Evolutionary conservation across 495 filamentous ascomycete species (phyloP).

Genomic region (Hypoxylon subgilvum): DNA sequence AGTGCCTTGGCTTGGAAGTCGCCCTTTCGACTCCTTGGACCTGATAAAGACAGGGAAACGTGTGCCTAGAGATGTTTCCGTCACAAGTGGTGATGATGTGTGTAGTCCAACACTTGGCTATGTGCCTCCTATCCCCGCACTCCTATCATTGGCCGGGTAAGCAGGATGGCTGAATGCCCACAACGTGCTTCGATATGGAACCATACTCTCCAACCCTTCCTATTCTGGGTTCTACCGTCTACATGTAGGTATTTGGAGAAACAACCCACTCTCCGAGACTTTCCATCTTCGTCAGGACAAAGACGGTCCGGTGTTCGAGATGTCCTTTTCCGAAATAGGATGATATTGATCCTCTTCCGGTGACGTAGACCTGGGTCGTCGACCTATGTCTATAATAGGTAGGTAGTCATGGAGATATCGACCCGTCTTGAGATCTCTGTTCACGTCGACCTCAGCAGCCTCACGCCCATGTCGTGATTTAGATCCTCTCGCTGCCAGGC

Average conservation of each 20-base stretch:
- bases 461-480: not conserved
- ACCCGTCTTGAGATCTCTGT: not conserved
- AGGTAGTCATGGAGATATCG: no score
- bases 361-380: constrained; percentile 6
- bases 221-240: constrained; percentile 21
- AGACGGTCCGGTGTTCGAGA: constrained; percentile 27
- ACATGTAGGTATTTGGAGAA: constrained; percentile 37
- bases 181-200: constrained; percentile 10
- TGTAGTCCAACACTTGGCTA: constrained; percentile 24
- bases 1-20: constrained; percentile 9
- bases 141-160: constrained; percentile 26
- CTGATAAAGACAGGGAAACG: constrained; percentile 8
- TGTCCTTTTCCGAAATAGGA: constrained; percentile 9
- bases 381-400: constrained; percentile 9
- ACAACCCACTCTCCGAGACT: constrained; percentile 15
- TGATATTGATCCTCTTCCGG: constrained; percentile 11
- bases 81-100: constrained; percentile 5
- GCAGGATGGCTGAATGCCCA: constrained; percentile 23
- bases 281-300: constrained; percentile 36
- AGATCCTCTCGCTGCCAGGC: not conserved
- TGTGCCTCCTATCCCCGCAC: constrained; percentile 22
- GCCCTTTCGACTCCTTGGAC: constrained; percentile 10
- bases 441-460: not conserved
- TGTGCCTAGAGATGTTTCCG: constrained; percentile 11
- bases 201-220: constrained; percentile 7